Percentiles rank a stretch among this genome's conserved stretches.
Conservation (phyloP, 1,139 yeast genomes). For the Geotrichum restrictum region DNA sequence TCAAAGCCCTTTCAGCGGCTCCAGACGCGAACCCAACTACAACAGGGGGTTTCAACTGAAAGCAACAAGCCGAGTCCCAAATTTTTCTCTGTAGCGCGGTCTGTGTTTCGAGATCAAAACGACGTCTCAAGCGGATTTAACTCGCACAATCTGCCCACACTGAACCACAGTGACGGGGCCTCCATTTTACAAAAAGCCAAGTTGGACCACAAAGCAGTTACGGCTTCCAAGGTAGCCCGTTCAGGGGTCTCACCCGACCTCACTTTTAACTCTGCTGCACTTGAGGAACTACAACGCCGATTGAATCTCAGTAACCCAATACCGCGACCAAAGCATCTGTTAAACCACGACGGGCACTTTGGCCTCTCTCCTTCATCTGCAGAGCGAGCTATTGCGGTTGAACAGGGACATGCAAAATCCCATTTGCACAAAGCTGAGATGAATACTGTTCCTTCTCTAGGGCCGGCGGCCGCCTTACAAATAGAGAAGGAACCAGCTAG, state of each 20-base stretch:
- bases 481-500: neutral
- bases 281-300: constrained; percentile 2
- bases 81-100: neutral
- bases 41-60: no score
- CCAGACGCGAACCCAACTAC: no score
- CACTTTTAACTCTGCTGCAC: constrained; percentile 7
- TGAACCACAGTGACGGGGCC: neutral
- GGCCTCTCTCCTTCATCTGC: constrained; percentile 12
- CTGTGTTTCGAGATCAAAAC: neutral
- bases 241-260: neutral
- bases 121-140: neutral
- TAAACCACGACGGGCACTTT: neutral
- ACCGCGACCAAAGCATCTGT: constrained; percentile 10
- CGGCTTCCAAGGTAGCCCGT: neutral
- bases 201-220: constrained; percentile 1
- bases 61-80: neutral
- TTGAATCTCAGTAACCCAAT: constrained; percentile 10
- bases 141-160: neutral
- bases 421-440: neutral
- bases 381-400: constrained; percentile 9
- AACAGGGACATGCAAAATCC: neutral
- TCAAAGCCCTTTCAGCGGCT: neutral
- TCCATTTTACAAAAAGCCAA: neutral
- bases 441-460: neutral
- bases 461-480: neutral